Base-by-base conservation (phyloP, 345 rosid species). In the Hypericum androsaemum region DNA sequence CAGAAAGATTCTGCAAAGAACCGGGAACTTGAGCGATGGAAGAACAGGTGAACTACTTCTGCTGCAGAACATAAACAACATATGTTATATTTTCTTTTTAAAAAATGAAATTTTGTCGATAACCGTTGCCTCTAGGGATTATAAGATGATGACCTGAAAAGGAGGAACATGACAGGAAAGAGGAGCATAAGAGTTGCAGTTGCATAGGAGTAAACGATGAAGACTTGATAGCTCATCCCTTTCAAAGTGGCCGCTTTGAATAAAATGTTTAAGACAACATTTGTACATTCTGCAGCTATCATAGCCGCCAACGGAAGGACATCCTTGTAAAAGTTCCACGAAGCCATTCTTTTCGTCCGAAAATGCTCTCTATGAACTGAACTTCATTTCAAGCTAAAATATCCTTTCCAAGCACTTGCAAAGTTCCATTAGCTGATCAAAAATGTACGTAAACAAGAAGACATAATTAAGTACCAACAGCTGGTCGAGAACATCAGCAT, bases 161-260 rank as follows among this genome's bases (percentile, higher is more conserved):
- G 32, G 39, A 49, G 6, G 11, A 32, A 11, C n/a, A 8, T 3
- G 13, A 49, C 7, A 22, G 53, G 53, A 22, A 22, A 22, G 37
- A 49, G 53, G 37, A 49, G 38, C 13, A 49, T 5, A 8, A 49
- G 53, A 22, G 53, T 32, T 13, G 11, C 17, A 9, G 11, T 32
- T 5, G 12, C 5, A 10, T 17, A 49, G 11, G 37, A 7, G 16
- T 32, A 49, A 10, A 12, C 10, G 12, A 49, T 32, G 12, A 16
- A 49, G 38, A 49, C 53, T 16, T 49, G 32, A 37, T 16, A 49
- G 37, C 53, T 17, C 12, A 49, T 2, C 11, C 53, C 53, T 9
- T 49, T 16, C 39, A 49, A 17, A 8, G n/a, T 15, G 10, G 53
- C 53, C 5, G 53, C 53, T 49, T 49, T 49, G 53, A 49, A 49